Evolutionary conservation across 2,329 filamentous ascomycete genomes (phyloP), one percentile per base, ranked within the genome.

Genomic region (Hypoxylon sp.): DNA sequence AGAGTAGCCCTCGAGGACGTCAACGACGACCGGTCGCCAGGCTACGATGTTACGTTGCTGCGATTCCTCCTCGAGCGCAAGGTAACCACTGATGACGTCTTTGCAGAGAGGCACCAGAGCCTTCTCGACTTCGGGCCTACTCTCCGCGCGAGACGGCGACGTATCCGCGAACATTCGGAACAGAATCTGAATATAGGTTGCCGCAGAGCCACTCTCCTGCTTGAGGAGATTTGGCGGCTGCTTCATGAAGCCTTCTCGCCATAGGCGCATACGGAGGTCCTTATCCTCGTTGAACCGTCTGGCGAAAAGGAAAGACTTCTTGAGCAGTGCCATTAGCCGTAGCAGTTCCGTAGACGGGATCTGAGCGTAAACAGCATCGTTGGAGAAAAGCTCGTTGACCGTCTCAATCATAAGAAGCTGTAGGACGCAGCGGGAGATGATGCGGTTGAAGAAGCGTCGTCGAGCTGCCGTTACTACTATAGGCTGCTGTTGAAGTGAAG

Each of bases 331-430:
- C 97, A 99, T 99, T 13, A 99, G 86, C 2, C 95, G 91, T 20
- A 99, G 86, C 0, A 99, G 89, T 78, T 98, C 94, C 8, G 88
- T 84, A 0, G 94, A 97, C 0, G 96, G 97, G 42, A 99, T 99
- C 78, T 97, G 91, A 5, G 90, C 87, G 79, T 99, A 99, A 14
- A 99, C 97, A 0, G 92, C 89, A 78, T 98, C 95, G 80, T 98
- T 99, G 74, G 94, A 97, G 84, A 99, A 99, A 54, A 99, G 89
- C 81, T 99, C 97, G 77, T 97, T 97, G 46, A 99, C 97, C 0
- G 97, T 99, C 81, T 99, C 97, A 75, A 99, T 99, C 94, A 99
- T 99, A 71, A 99, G 89, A 1, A 99, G 88, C 80, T 99, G 97
- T 7, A 99, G 85, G 3, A 99, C 97, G 79, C 96, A 99, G 73